Percentiles rank a stretch among this genome's conserved stretches.
Evolutionary conservation across 352 stramenopile species (phyloP).

Genomic region (Phytophthora cryptogea): DNA sequence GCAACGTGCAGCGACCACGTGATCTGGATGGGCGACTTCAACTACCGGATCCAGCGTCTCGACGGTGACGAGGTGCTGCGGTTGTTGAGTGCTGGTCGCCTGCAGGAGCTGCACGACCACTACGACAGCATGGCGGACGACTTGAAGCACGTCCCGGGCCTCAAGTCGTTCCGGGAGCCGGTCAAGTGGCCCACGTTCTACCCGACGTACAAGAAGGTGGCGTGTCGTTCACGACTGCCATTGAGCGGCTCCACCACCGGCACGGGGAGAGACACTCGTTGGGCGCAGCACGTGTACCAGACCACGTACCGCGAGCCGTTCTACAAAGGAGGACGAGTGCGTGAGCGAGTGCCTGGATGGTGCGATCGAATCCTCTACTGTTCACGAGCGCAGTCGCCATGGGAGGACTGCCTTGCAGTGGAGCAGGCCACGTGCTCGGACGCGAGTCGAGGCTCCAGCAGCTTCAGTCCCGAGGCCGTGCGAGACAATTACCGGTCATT

Average conservation of each 20-base stretch:
- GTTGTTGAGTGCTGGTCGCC: slow-evolving; percentile 41
- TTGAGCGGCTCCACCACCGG: slow-evolving; percentile 32
- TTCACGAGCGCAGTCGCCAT: slow-evolving; percentile 26
- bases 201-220: slow-evolving; percentile 81
- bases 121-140: slow-evolving; percentile 76
- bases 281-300: slow-evolving; percentile 61
- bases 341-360: slow-evolving; percentile 69
- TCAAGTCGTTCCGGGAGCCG: slow-evolving; percentile 55
- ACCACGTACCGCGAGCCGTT: slow-evolving; percentile 65
- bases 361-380: slow-evolving; percentile 72
- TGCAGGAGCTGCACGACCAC: slow-evolving; percentile 64
- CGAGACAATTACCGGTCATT: slow-evolving; percentile 68
- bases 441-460: slow-evolving; percentile 17
- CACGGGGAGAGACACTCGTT: slow-evolving; percentile 40
- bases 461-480: slow-evolving; percentile 16
- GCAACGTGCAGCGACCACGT: slow-evolving; percentile 72
- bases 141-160: slow-evolving; percentile 37
- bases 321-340: slow-evolving; percentile 69
- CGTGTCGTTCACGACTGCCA: slow-evolving; percentile 31
- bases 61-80: slow-evolving; percentile 54
- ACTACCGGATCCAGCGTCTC: slow-evolving; percentile 67
- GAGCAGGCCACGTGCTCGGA: slow-evolving; percentile 44
- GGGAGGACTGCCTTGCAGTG: slow-evolving; percentile 29
- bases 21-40: slow-evolving; percentile 85
- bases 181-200: slow-evolving; percentile 73